Conservation (phyloP, 257 asterid genomes). For the Primulina tabacum region DNA sequence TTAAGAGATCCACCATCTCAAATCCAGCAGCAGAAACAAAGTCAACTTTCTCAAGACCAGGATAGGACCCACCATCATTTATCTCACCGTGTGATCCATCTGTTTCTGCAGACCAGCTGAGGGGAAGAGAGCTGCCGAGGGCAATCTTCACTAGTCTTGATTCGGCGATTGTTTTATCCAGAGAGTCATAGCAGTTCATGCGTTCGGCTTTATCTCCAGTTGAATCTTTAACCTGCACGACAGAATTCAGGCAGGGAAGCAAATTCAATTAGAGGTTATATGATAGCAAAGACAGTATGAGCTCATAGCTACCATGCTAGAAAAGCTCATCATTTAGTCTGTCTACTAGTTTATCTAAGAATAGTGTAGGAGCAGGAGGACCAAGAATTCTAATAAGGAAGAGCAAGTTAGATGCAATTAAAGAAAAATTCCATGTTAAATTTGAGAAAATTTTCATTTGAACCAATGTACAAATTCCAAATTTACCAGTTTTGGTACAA, state of each 20-base stretch:
- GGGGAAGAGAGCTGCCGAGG: constrained; percentile 76
- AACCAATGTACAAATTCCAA: no score
- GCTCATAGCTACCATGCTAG: neutral
- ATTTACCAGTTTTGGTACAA: no score
- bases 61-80: constrained; percentile 14
- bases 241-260: neutral
- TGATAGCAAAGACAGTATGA: neutral
- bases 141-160: constrained; percentile 79
- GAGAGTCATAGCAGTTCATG: constrained; percentile 27
- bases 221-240: constrained; percentile 49
- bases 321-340: neutral
- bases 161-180: constrained; percentile 53
- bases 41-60: constrained; percentile 44
- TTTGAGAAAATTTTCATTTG: no score
- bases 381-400: neutral
- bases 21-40: constrained; percentile 85
- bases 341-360: neutral
- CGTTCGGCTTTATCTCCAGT: constrained; percentile 24
- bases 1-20: constrained; percentile 91
- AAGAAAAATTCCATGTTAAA: no score
- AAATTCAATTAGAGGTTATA: constrained; percentile 16
- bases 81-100: constrained; percentile 33
- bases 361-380: neutral
- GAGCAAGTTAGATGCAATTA: neutral
- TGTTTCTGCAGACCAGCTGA: constrained; percentile 64